A percentile compares a stretch with the other conserved stretches of the same genome.
Conservation (phyloP, 208 protist genomes). For the Naegleria gruberi region DNA sequence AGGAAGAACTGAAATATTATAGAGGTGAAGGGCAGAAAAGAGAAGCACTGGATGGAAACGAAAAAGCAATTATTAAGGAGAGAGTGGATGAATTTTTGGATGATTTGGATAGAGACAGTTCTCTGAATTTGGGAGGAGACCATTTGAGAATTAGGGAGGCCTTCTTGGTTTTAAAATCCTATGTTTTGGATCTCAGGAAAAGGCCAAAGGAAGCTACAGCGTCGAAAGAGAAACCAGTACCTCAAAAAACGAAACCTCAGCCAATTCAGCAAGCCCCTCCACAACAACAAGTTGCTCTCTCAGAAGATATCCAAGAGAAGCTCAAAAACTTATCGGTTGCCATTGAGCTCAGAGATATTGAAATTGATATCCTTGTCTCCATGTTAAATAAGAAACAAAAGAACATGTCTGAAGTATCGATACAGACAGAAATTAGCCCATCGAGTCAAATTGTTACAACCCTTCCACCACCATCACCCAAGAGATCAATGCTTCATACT, state of each 20-base stretch:
- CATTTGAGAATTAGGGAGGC: background rate
- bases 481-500: no score
- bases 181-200: background rate
- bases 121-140: background rate
- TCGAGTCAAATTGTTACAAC: no score
- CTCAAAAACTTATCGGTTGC: background rate
- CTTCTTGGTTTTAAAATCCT: background rate
- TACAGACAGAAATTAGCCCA: background rate
- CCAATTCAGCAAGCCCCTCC: no score
- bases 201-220: no score
- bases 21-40: slow-evolving; percentile 12
- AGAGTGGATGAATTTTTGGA: background rate
- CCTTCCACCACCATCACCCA: no score
- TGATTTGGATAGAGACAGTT: background rate
- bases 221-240: background rate
- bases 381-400: slow-evolving; percentile 9
- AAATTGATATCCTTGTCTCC: slow-evolving; percentile 14
- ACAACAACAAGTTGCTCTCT: background rate
- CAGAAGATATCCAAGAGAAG: background rate
- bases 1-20: slow-evolving; percentile 70
- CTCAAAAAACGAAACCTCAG: background rate
- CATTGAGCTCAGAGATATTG: background rate
- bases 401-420: background rate
- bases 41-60: background rate
- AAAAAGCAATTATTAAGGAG: slow-evolving; percentile 3